phyloP scores from a whole-genome alignment of 2,329 filamentous ascomycete species.

The Colletotrichum tropicicola region DNA sequence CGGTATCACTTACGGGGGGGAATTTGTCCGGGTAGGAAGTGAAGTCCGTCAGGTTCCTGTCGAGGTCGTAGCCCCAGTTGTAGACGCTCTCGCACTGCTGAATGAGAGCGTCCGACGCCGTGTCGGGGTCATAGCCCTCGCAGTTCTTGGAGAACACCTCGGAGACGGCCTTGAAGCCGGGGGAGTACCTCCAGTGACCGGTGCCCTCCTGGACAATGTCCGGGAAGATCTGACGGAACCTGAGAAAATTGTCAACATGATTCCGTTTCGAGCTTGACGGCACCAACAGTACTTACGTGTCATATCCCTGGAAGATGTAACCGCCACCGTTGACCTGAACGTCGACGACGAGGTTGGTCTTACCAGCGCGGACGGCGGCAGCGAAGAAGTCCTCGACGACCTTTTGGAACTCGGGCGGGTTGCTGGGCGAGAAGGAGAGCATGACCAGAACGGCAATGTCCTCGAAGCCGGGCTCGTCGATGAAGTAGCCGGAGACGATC shows the following conservation, averaged over 20 bases:
- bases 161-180: constrained; percentile 54
- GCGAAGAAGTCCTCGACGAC: constrained; percentile 44
- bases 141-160: constrained; percentile 52
- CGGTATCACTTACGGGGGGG: constrained; percentile 41
- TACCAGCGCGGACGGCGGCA: constrained; percentile 51
- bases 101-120: constrained; percentile 52
- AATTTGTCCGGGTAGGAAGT: constrained; percentile 56
- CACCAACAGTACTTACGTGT: constrained; percentile 37
- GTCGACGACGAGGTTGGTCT: constrained; percentile 70
- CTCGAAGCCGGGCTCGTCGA: constrained; percentile 42
- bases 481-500: constrained; percentile 41
- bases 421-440: constrained; percentile 35
- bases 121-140: constrained; percentile 41
- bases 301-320: constrained; percentile 63
- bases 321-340: constrained; percentile 67
- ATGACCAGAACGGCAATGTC: constrained; percentile 42
- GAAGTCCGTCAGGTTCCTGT: constrained; percentile 57
- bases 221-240: constrained; percentile 63
- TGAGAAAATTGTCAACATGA: not conserved
- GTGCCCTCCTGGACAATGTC: constrained; percentile 47
- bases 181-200: constrained; percentile 48
- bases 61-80: constrained; percentile 59
- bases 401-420: constrained; percentile 43
- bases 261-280: not conserved
- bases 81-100: constrained; percentile 48